Evolutionary conservation across 768 basidiomycete genomes (phyloP), one percentile per base, ranked within the genome.

Genomic region (Boletus reticuloceps): DNA sequence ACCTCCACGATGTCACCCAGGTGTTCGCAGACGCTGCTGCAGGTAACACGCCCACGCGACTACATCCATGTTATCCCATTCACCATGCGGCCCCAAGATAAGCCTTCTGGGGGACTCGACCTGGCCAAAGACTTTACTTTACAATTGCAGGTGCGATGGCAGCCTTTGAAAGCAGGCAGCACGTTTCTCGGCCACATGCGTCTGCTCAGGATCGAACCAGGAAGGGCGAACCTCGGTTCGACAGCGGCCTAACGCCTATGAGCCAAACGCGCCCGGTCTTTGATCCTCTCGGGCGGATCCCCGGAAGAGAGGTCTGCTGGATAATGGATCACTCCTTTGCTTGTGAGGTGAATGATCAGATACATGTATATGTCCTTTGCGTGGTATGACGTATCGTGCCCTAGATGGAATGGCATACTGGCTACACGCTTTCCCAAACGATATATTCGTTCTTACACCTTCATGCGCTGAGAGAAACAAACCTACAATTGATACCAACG

Each of bases 171-270:
- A 82, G 91, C 89, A 66, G 55, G 76, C 62, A 22, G 47, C 48
- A 49, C 31, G 19, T 32, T 34, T 47, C 27, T 54, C 49, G 13
- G 41, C 46, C 51, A 38, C 58, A 46, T 50, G 1, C 38, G 52
- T 57, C 61, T 47, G 59, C 58, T 58, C 58, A 55, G 43, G 37
- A 38, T 37, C 50, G 32, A 16, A 65, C 92, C 25, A 70, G 95
- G 94, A 91, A 95, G 47, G 89, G 93, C 20, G 92, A 96, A 69
- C 88, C 91, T 20, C 84, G 90, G 12, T 83, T 95, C 69, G 94
- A 97, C 69, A 93, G 85, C 51, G 94, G 94, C 11, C 75, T 90
- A 56, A 75, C 77, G 13, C 55, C 68, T 4, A 70, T 73, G 53
- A 75, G 77, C 25, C 75, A 82, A 37, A 63, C 68, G 14, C 62